Evolutionary conservation across 2,329 filamentous ascomycete species (phyloP), one percentile per base, ranked within the genome.

Genomic region (Trichoderma asperellum): DNA sequence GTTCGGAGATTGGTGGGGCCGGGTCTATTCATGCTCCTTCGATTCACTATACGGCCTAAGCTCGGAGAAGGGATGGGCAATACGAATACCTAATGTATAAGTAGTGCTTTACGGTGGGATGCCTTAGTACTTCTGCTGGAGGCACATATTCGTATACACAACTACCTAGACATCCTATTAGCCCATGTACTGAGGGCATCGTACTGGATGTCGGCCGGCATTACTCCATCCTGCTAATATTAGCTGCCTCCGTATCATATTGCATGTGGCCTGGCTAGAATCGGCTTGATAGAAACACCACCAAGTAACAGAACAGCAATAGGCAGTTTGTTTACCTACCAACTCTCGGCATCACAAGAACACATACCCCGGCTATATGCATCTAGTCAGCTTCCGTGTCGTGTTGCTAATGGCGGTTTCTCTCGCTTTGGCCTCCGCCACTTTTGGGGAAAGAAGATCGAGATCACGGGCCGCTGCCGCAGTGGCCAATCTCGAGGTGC

Each of bases 391-490:
- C n/a, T 12, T 49, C 47, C 47, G 47, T 49, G 47, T 49, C 47
- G n/a, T 24, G 47, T 8, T 49, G 47, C 47, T 8, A 49, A 24
- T 49, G 47, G 47, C 11, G n/a, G 47, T 49, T 21, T 49, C 47
- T n/a, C 11, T 24, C 11, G n/a, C 11, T 21, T 18, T 40, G 27
- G 34, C 27, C 56, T 18, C 21, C 21, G 35, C 56, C 56, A 27
- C 34, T 59, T 35, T 59, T 59, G 56, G 56, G 56, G 12, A 59
- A 59, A 40, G n/a, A 34, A 24, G 47, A 24, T 49, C 47, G 47
- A 49, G 21, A 49, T 24, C 8, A 21, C 21, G 47, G 11, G n/a
- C 47, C 4, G 47, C 47, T 24, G 11, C n/a, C 8, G 47, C n/a
- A 11, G n/a, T 24, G 21, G 47, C 47, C 47, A 49, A 49, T 49